phyloP scores from a whole-genome alignment of 306 rosid genomes.

The Vigna angularis region DNA sequence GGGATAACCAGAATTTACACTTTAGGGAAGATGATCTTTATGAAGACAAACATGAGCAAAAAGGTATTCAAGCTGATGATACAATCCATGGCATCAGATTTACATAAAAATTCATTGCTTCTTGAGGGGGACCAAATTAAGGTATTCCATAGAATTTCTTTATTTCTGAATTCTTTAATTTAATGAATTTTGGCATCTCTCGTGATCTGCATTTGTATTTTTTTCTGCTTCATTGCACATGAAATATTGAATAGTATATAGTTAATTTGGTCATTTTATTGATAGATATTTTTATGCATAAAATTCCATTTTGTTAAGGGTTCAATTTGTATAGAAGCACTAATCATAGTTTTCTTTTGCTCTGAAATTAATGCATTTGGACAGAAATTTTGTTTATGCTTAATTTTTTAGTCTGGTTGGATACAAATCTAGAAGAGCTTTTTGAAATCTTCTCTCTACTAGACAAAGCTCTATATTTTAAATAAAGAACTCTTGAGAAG shows the following conservation, averaged over 20 bases:
- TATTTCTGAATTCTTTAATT: conserved; percentile 7
- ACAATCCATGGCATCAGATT: conserved; percentile 78
- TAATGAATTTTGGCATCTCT: conserved; percentile 20
- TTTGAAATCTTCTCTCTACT: too few relatives aligned
- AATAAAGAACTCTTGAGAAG: too few relatives aligned
- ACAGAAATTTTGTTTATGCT: neutral
- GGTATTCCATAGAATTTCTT: conserved; percentile 55
- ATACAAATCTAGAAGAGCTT: too few relatives aligned
- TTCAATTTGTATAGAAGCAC: conserved; percentile 10
- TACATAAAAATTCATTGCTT: conserved; percentile 69
- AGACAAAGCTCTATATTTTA: too few relatives aligned
- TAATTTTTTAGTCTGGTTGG: neutral
- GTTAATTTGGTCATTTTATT: conserved; percentile 22
- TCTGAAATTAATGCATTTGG: conserved; percentile 6
- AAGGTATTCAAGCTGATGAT: conserved; percentile 80
- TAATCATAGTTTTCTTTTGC: neutral
- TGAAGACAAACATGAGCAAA: conserved; percentile 81
- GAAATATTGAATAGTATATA: neutral
- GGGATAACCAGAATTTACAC: conserved; percentile 78
- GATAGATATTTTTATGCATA: neutral
- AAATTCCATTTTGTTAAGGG: conserved; percentile 11
- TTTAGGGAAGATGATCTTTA: conserved; percentile 70
- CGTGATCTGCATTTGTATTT: conserved; percentile 28
- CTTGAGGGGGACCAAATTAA: conserved; percentile 76
- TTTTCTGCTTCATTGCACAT: conserved; percentile 6